Base-by-base conservation (phyloP, 2,329 filamentous ascomycete species). In the Fusarium sp. region DNA sequence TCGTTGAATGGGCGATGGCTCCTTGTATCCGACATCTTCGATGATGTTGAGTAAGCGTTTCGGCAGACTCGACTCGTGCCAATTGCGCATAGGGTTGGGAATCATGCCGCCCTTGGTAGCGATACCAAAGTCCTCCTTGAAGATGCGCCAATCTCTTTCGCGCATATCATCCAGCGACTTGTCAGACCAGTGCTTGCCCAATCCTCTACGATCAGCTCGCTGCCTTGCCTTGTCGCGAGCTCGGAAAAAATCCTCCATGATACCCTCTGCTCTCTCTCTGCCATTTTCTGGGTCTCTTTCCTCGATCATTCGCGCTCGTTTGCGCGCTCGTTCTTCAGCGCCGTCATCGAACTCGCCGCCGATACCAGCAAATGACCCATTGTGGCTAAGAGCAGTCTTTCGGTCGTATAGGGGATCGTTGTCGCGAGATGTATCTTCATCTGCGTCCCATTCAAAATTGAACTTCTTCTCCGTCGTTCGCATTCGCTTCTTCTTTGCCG, bases 71-170 rank as follows among this genome's bases (percentile, higher is more conserved):
- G 94, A 97, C 80, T 99, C 96, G 48, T 87, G 78, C 96, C 96
- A 99, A 73, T 86, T 93, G 51, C 96, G 93, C 94, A 99, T 98
- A 1, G 96, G 96, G 75, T 98, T 95, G 1, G 96, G 96, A 59
- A 98, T 93, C 27, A 87, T 87, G 45, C 95, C 95, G 61, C 96
- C 96, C 80, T 97, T 98, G 11, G 94, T 98, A 42, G 91, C 87
- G 78, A 99, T 99, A 74, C 96, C 97, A 83, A 97, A 98, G 80
- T 99, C 94, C 80, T 98, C 96, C 82, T 98, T 99, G 89, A 99
- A 98, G 74, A 99, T 98, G 78, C 96, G 93, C 96, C 96, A 99
- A 81, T 99, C 96, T 78, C 96, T 88, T 82, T 98, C 94, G 68
- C 93, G 92, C 96, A 99, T 99, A 75, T 97, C 93, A 16, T 92